phyloP scores from a whole-genome alignment of 1,284 basidiomycete species.

The Porodaedalea pini region DNA sequence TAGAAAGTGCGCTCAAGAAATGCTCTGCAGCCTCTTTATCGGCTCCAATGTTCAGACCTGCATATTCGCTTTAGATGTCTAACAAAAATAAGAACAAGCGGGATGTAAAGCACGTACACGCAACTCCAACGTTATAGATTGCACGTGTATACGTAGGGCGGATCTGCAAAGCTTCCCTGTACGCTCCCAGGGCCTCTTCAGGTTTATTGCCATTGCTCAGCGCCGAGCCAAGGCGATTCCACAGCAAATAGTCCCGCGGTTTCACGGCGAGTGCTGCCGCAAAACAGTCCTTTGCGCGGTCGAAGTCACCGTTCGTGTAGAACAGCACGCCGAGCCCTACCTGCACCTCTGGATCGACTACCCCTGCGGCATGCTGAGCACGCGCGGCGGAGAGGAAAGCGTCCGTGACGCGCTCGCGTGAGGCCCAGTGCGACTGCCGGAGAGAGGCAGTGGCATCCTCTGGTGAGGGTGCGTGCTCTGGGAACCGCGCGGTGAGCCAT shows the following conservation, averaged over 20 bases:
- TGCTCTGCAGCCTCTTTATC: conserved; percentile 97
- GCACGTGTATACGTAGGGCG: conserved; percentile 96
- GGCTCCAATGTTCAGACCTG: conserved; percentile 93
- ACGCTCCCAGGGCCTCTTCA: conserved; percentile 94
- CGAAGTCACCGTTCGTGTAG: conserved; percentile 80
- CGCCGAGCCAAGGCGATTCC: conserved; percentile 95
- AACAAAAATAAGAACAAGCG: conserved; percentile 4
- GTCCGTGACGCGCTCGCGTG: conserved; percentile 79
- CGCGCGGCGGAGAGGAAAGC: conserved; percentile 85
- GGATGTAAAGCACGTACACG: conserved; percentile 55
- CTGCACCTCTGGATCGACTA: conserved; percentile 91
- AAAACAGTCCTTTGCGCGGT: conserved; percentile 88
- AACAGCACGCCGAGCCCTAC: conserved; percentile 91
- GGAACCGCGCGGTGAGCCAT: conserved; percentile 82
- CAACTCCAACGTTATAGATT: conserved; percentile 96
- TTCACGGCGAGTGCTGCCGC: conserved; percentile 76
- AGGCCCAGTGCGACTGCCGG: conserved; percentile 77
- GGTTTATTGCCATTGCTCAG: conserved; percentile 94
- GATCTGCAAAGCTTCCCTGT: conserved; percentile 88
- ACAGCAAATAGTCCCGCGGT: conserved; percentile 91
- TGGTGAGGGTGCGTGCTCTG: conserved; percentile 51
- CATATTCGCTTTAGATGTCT: conserved; percentile 4
- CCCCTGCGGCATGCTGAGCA: conserved; percentile 62
- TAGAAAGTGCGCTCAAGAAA: conserved; percentile 85
- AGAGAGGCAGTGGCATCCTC: conserved; percentile 58